Conservation (phyloP, 2,329 filamentous ascomycete species). For the Diaporthe citri region DNA sequence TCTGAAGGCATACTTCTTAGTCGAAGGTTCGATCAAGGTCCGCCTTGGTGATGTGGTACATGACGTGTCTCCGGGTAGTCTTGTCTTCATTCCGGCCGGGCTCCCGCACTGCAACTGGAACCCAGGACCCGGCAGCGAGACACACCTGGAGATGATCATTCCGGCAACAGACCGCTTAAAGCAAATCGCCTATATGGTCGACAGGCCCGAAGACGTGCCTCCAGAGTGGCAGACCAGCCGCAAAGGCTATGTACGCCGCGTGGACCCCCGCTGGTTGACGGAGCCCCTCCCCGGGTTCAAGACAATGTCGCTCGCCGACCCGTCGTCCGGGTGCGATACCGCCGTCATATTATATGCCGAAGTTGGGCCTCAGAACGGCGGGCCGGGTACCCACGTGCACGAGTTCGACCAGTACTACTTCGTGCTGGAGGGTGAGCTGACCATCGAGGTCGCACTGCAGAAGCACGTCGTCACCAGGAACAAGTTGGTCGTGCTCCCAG, state of each 20-base stretch:
- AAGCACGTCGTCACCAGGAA: not conserved
- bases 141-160: slow-evolving; percentile 10
- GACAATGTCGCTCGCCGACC: slow-evolving; percentile 2
- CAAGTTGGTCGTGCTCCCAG: slow-evolving; percentile 2
- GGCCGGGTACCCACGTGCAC: not conserved
- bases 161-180: not conserved
- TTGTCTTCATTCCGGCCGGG: not conserved
- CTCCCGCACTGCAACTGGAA: slow-evolving; percentile 6
- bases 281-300: not conserved
- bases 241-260: slow-evolving; percentile 3
- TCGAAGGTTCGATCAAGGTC: not conserved
- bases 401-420: slow-evolving; percentile 1
- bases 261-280: not conserved
- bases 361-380: not conserved
- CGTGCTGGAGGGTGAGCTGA: not conserved
- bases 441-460: not conserved
- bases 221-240: not conserved
- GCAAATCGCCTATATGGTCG: not conserved
- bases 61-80: not conserved
- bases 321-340: not conserved
- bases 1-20: not conserved
- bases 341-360: not conserved
- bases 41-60: not conserved
- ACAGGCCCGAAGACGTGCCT: slow-evolving; percentile 1
- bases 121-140: not conserved